phyloP scores from a whole-genome alignment of 768 basidiomycete genomes.

The Mycena crocata region DNA sequence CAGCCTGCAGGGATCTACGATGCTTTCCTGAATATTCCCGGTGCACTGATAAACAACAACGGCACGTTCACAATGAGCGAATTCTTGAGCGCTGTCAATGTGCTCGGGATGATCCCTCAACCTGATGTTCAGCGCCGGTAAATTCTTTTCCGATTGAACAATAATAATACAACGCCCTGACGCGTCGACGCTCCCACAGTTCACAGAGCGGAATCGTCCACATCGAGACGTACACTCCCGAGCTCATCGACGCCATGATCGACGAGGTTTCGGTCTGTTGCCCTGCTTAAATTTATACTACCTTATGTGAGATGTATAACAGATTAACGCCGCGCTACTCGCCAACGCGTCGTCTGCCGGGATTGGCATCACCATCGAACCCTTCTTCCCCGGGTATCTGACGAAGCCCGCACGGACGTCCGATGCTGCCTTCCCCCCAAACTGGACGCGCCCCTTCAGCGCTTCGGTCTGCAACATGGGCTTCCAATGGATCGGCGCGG shows the following conservation, averaged over 20 bases:
- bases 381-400: not conserved
- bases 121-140: not conserved
- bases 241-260: not conserved
- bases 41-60: not conserved
- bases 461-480: not conserved
- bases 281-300: not conserved
- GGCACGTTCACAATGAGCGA: not conserved
- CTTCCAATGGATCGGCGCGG: not conserved
- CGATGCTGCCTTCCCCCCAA: not conserved
- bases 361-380: not conserved
- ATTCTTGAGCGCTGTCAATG: not conserved
- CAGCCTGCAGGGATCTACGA: slow-evolving; percentile 1
- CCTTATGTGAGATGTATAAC: too few relatives aligned
- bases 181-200: not conserved
- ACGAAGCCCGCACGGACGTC: not conserved
- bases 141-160: not conserved
- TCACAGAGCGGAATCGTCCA: not conserved
- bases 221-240: not conserved
- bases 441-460: not conserved
- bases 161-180: not conserved
- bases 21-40: not conserved
- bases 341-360: not conserved
- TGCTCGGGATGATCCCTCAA: not conserved
- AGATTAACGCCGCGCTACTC: not conserved
- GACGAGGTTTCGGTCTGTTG: not conserved